A percentile compares a stretch with the other conserved stretches of the same genome.
Evolutionary conservation across 2,329 filamentous ascomycete genomes (phyloP).

Genomic region (Penicillium sp.): DNA sequence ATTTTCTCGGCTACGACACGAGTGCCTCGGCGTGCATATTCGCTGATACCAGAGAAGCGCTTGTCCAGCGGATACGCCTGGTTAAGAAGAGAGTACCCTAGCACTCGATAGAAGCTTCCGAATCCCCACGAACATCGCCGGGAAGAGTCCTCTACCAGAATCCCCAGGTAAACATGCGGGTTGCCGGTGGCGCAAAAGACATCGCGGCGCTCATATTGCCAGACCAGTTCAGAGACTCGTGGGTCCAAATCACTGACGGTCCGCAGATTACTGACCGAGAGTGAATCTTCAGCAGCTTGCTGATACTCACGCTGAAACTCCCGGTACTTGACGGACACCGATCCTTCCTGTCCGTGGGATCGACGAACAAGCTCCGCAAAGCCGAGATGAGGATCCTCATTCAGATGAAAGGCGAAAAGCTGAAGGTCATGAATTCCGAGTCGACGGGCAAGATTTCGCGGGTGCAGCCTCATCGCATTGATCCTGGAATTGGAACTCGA

Average conservation of each 20-base stretch:
- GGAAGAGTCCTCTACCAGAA: slow-evolving; percentile 54
- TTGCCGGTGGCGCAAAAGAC: slow-evolving; percentile 15
- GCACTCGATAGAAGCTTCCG: slow-evolving; percentile 45
- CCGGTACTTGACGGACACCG: slow-evolving; percentile 18
- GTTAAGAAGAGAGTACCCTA: slow-evolving; percentile 53
- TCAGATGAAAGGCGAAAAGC: slow-evolving; percentile 38
- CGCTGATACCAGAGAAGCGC: slow-evolving; percentile 20
- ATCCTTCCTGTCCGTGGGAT: slow-evolving; percentile 19
- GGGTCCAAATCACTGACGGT: slow-evolving; percentile 39
- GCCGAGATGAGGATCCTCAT: slow-evolving; percentile 22
- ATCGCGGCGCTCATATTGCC: slow-evolving; percentile 35
- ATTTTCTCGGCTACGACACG: slow-evolving; percentile 29
- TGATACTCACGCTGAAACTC: slow-evolving; percentile 35
- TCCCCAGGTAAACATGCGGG: slow-evolving; percentile 57
- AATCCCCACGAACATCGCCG: slow-evolving; percentile 54
- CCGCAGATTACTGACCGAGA: background rate
- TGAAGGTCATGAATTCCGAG: slow-evolving; percentile 32
- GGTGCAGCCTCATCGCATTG: slow-evolving; percentile 35
- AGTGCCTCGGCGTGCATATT: slow-evolving; percentile 34
- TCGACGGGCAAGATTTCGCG: slow-evolving; percentile 26
- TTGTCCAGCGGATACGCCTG: slow-evolving; percentile 23
- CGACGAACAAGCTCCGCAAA: slow-evolving; percentile 29
- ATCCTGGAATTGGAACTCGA: slow-evolving; percentile 15
- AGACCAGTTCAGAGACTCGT: slow-evolving; percentile 47
- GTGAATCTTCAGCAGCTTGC: background rate